Base-by-base conservation (phyloP, 345 rosid genomes). In the Kandelia obovata region DNA sequence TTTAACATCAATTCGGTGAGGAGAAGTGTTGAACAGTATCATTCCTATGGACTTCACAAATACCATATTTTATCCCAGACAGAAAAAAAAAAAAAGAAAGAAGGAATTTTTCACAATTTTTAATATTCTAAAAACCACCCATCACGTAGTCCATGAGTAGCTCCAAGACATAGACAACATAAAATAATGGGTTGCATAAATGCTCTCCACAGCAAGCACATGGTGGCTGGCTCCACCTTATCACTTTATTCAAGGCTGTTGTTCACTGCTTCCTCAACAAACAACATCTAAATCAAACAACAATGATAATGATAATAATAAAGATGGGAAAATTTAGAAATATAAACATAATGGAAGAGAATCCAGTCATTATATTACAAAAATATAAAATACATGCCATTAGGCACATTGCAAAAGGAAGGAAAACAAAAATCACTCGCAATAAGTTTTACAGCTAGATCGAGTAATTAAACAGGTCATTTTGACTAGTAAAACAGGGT, bases 401-500 rank as follows among this genome's bases (percentile, higher is more conserved):
- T 23, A 10, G 28, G 59, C 59, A 43, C 30, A 25, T 15, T 63
- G 61, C 69, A 32, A 71, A 71, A 62, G 65, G 58, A 25, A 62
- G 19, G 58, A 39, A 57, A 53, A 25, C 46, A 61, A 53, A 76
- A 21, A 27, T 30, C 55, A 26, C 58, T 2, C 58, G 19, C 16
- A 43, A 3, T 43, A 43, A 15, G 17, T 43, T 43, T 51, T n/a
- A 62, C 80, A 59, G 47, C 55, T 62, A 15, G 17, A 58, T 21
- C 67, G 11, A 62, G 57, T 66, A 59, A 58, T 78, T 49, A 60
- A 51, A 71, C 72, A 62, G 65, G 53, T 51, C 73, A 75, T 53
- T 47, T 25, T 55, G 69, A 71, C 66, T 28, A 64, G 5, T 58
- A 58, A 46, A 16, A 13, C 49, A 43, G 49, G 49, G 49, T 13